A percentile compares a stretch with the other conserved stretches of the same genome.
phyloP scores from a whole-genome alignment of 192 early-diverging fungal genomes.

The Podila clonocystis region DNA sequence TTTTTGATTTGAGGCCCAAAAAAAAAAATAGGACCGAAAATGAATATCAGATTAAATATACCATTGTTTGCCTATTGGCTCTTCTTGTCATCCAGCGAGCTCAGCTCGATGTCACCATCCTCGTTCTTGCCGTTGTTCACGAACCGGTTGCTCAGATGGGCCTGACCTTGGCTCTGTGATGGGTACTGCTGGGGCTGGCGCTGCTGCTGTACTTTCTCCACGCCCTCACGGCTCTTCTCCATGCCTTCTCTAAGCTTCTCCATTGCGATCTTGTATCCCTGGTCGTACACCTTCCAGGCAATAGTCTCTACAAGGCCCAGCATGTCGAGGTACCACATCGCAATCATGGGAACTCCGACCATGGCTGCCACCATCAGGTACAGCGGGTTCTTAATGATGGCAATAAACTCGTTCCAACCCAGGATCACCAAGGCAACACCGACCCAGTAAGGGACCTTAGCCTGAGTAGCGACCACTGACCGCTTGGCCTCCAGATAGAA shows the following conservation, averaged over 20 bases:
- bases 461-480: conserved; percentile 87
- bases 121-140: conserved; percentile 15
- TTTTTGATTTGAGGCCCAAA: too few species aligned
- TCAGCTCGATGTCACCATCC: conserved; percentile 43
- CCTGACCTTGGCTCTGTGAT: conserved; percentile 4
- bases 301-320: conserved; percentile 69
- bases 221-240: conserved; percentile 29
- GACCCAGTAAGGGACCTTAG: conserved; percentile 89
- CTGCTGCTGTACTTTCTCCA: conserved; percentile 1
- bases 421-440: conserved; percentile 76
- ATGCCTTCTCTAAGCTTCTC: conserved; percentile 37
- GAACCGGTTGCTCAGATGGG: conserved; percentile 6
- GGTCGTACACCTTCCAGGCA: conserved; percentile 45
- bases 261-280: conserved; percentile 42
- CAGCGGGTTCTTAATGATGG: conserved; percentile 85
- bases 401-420: conserved; percentile 97
- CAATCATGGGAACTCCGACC: conserved; percentile 64
- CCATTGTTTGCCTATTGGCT: conserved; percentile 20
- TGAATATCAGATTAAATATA: neutral
- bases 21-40: too few species aligned
- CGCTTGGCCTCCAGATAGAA: conserved; percentile 97
- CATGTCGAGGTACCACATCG: conserved; percentile 73
- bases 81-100: conserved; percentile 47
- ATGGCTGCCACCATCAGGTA: conserved; percentile 77
- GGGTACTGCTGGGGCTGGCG: conserved; percentile 41